Evolutionary conservation across 2,329 filamentous ascomycete species (phyloP).

Genomic region (Claviceps fusiformis): DNA sequence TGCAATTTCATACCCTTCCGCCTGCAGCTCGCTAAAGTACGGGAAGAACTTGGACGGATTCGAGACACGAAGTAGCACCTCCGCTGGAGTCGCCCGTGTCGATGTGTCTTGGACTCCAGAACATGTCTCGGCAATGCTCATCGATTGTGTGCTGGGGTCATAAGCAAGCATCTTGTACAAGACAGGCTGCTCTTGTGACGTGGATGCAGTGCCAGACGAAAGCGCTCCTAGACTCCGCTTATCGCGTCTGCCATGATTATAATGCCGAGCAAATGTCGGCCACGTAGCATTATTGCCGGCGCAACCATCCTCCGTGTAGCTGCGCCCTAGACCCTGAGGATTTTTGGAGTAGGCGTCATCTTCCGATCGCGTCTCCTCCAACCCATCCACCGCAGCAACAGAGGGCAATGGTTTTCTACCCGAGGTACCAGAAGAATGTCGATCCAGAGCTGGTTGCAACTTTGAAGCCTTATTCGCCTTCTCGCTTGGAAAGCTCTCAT

Average conservation of each 20-base stretch:
- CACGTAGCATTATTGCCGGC: slow-evolving; percentile 17
- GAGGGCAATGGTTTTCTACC: slow-evolving; percentile 1
- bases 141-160: slow-evolving; percentile 41
- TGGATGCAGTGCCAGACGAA: neutral
- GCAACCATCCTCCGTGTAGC: slow-evolving; percentile 33
- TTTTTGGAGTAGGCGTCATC: slow-evolving; percentile 28
- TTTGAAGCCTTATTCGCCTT: slow-evolving; percentile 9
- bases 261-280: slow-evolving; percentile 24
- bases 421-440: slow-evolving; percentile 5
- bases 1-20: slow-evolving; percentile 52
- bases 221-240: neutral
- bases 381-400: neutral
- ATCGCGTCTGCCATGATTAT: slow-evolving; percentile 4
- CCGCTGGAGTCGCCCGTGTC: slow-evolving; percentile 40
- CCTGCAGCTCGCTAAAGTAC: slow-evolving; percentile 43
- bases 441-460: slow-evolving; percentile 19
- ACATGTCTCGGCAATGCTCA: slow-evolving; percentile 47
- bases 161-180: slow-evolving; percentile 54
- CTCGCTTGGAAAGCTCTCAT: slow-evolving; percentile 25
- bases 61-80: slow-evolving; percentile 45
- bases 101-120: slow-evolving; percentile 36
- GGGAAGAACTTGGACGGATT: slow-evolving; percentile 53
- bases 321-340: slow-evolving; percentile 34
- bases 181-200: slow-evolving; percentile 4
- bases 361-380: slow-evolving; percentile 9